Evolutionary conservation across 208 protist genomes (phyloP).

Genomic region (Leptomonas pyrrhocoris): DNA sequence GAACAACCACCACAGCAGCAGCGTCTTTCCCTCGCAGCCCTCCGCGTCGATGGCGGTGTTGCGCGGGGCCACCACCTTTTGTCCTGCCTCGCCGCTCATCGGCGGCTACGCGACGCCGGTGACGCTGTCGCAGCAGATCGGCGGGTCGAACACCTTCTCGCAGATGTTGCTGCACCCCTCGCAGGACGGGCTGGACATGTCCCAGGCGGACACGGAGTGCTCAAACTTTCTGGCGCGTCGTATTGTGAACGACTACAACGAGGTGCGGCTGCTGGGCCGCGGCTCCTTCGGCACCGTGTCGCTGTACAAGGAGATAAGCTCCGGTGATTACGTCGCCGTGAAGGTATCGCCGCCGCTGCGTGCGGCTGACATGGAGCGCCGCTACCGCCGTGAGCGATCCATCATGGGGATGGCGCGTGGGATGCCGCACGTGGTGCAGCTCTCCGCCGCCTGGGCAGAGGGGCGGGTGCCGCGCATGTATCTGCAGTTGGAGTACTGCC

Average conservation of each 20-base stretch:
- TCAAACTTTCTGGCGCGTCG: constrained; percentile 71
- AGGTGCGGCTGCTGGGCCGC: constrained; percentile 74
- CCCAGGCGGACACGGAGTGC: constrained; percentile 83
- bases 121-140: constrained; percentile 35
- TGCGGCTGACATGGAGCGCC: constrained; percentile 39
- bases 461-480: constrained; percentile 70
- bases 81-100: constrained; percentile 30
- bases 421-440: constrained; percentile 81
- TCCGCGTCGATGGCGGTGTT: constrained; percentile 14
- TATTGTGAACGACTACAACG: constrained; percentile 83
- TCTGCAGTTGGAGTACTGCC: constrained; percentile 87
- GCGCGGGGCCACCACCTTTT: not conserved
- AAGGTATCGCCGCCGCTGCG: constrained; percentile 70
- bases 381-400: constrained; percentile 65
- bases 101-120: constrained; percentile 40
- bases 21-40: constrained; percentile 32
- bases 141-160: constrained; percentile 29
- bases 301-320: constrained; percentile 80
- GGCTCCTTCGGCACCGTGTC: constrained; percentile 80
- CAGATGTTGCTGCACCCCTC: constrained; percentile 48
- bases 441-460: constrained; percentile 81
- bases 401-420: constrained; percentile 64
- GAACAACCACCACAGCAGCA: not conserved
- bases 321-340: constrained; percentile 72
- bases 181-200: constrained; percentile 62